phyloP scores from a whole-genome alignment of 2,329 filamentous ascomycete species.

The Ascocoryne sarcoides region DNA sequence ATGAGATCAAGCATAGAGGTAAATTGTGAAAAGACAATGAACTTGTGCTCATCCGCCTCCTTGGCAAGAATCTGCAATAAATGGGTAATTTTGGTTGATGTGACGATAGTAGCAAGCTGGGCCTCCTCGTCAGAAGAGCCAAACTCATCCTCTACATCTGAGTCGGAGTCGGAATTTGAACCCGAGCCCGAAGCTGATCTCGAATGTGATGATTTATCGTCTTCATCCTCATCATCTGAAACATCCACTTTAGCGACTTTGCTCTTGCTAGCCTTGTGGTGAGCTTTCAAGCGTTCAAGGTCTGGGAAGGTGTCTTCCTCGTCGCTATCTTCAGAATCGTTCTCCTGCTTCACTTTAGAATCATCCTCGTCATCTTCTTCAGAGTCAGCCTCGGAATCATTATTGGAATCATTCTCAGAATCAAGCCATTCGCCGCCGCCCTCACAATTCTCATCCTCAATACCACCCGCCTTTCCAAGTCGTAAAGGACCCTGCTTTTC shows the following conservation, averaged over 20 bases:
- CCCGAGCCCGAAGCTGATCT: slow-evolving; percentile 7
- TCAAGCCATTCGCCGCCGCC: slow-evolving; percentile 74
- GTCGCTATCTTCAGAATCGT: no score
- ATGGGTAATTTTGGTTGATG: slow-evolving; percentile 87
- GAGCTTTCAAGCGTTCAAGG: neutral
- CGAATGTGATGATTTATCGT: slow-evolving; percentile 11
- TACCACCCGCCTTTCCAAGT: slow-evolving; percentile 73
- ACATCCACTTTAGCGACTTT: neutral
- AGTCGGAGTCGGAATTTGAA: slow-evolving; percentile 28
- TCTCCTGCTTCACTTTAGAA: no score
- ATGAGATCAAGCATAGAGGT: slow-evolving; percentile 97
- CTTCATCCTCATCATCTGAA: slow-evolving; percentile 5
- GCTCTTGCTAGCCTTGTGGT: slow-evolving; percentile 21
- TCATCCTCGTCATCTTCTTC: no score
- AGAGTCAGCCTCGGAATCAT: slow-evolving; percentile 24
- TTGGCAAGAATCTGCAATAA: slow-evolving; percentile 71
- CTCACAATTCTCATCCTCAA: slow-evolving; percentile 81
- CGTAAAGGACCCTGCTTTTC: slow-evolving; percentile 49
- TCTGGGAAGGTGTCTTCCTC: neutral
- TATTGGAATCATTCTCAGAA: slow-evolving; percentile 46
- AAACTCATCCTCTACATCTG: slow-evolving; percentile 28
- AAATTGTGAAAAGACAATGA: slow-evolving; percentile 98
- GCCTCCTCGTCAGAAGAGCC: slow-evolving; percentile 32
- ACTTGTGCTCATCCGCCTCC: slow-evolving; percentile 79
- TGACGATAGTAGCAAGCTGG: slow-evolving; percentile 44